phyloP scores from a whole-genome alignment of 1,139 yeast genomes.

The Suhomyces guaymorum region DNA sequence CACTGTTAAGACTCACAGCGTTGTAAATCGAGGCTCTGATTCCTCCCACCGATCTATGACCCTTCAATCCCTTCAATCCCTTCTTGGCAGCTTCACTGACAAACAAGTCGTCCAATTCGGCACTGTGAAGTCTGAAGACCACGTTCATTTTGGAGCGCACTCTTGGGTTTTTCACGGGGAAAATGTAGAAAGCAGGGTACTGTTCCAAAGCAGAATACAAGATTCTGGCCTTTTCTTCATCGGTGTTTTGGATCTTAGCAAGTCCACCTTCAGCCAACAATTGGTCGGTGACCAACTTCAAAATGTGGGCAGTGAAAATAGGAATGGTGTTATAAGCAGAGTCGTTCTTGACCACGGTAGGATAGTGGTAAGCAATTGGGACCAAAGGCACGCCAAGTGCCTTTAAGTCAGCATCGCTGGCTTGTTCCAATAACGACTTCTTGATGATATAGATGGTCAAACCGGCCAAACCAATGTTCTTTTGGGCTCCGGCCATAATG shows the following conservation, averaged over 20 bases:
- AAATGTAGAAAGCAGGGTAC: conserved; percentile 60
- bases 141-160: conserved; percentile 90
- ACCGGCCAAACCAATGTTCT: conserved; percentile 96
- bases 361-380: conserved; percentile 88
- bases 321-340: conserved; percentile 96
- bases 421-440: conserved; percentile 70
- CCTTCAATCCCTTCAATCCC: conserved; percentile 75
- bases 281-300: conserved; percentile 71
- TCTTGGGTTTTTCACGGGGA: conserved; percentile 59
- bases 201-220: conserved; percentile 67
- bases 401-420: conserved; percentile 61
- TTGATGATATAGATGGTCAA: conserved; percentile 87
- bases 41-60: conserved; percentile 97
- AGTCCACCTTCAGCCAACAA: conserved; percentile 62
- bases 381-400: conserved; percentile 66
- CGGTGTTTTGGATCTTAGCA: conserved; percentile 53
- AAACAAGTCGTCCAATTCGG: conserved; percentile 66
- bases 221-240: conserved; percentile 58
- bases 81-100: conserved; percentile 57
- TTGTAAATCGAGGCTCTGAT: conserved; percentile 92
- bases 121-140: conserved; percentile 73
- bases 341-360: conserved; percentile 82
- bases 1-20: conserved; percentile 72
- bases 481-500: conserved; percentile 95
- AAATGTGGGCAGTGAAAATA: conserved; percentile 82